These are phyloP conservation scores for Paramyrothecium sp. DNA, from an alignment of 2,329 filamentous ascomycete genomes.

Conservation along the genomic window DNA sequence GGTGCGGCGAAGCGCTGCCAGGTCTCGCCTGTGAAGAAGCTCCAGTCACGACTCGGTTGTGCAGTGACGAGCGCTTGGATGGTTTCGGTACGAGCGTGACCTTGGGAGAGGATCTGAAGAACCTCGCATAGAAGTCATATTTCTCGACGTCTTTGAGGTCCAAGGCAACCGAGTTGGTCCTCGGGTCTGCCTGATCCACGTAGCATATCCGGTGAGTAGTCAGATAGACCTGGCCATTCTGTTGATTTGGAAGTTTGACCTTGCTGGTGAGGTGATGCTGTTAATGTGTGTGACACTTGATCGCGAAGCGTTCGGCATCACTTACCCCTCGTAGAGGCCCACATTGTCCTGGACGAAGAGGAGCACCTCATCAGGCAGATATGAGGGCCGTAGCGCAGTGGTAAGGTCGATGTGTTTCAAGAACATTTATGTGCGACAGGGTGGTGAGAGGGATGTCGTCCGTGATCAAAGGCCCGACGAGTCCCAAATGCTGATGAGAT, in stretches of 20 bases:
- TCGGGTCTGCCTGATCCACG: constrained; percentile 82
- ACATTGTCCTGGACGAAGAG: constrained; percentile 98
- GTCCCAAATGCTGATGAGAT: not conserved
- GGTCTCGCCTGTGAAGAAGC: constrained; percentile 45
- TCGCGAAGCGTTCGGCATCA: constrained; percentile 13
- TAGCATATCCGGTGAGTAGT: constrained; percentile 96
- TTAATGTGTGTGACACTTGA: constrained; percentile 4
- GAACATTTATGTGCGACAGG: constrained; percentile 71
- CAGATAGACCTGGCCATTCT: constrained; percentile 94
- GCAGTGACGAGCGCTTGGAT: constrained; percentile 61
- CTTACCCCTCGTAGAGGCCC: constrained; percentile 94
- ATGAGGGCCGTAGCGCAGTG: constrained; percentile 88
- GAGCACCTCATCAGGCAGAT: constrained; percentile 89
- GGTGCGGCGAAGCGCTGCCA: constrained; percentile 44
- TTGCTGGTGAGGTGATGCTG: constrained; percentile 58
- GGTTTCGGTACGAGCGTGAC: constrained; percentile 86
- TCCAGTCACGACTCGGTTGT: constrained; percentile 49
- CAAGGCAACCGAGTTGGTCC: constrained; percentile 79
- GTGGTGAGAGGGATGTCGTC: constrained; percentile 7
- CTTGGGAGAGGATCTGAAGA: constrained; percentile 93
- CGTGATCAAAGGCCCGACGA: not conserved
- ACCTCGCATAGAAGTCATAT: constrained; percentile 88
- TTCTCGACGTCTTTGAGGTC: constrained; percentile 90
- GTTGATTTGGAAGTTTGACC: constrained; percentile 89
- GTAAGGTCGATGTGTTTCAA: constrained; percentile 94